Evolutionary conservation across 2,329 filamentous ascomycete species (phyloP).

Genomic region (Aspergillus amoenus): DNA sequence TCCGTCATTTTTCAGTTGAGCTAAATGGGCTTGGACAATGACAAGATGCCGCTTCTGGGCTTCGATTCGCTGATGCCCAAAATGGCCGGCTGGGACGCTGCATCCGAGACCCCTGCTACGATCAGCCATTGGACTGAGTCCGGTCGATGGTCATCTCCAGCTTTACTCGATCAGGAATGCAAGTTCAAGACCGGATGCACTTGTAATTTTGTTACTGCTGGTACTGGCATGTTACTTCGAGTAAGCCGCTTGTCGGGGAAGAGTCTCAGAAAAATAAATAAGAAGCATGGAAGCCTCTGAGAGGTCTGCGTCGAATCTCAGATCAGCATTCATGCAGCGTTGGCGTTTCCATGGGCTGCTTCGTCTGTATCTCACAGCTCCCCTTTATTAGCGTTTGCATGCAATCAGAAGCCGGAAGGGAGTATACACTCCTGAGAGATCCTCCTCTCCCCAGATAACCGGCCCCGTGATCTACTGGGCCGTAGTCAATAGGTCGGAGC

Average conservation of each 20-base stretch:
- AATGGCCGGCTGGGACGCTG: conserved; percentile 28
- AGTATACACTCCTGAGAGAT: background rate
- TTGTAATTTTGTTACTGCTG: conserved; percentile 19
- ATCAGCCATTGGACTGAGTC: conserved; percentile 40
- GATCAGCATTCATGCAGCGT: conserved; percentile 15
- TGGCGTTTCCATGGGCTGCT: conserved; percentile 15
- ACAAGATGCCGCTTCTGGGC: conserved; percentile 23
- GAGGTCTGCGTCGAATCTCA: conserved; percentile 1
- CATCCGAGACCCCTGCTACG: conserved; percentile 38
- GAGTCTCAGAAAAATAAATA: conserved; percentile 5
- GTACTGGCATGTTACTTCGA: conserved; percentile 12
- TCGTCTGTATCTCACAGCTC: conserved; percentile 8
- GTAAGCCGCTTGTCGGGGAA: background rate
- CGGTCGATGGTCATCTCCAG: conserved; percentile 32
- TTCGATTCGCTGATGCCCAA: conserved; percentile 30
- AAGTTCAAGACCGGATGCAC: conserved; percentile 14
- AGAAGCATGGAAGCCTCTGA: conserved; percentile 4
- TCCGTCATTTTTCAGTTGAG: conserved; percentile 9
- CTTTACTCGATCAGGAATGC: conserved; percentile 32
- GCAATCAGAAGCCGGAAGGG: conserved; percentile 1
- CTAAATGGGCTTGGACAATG: conserved; percentile 23
- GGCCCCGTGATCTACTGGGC: conserved; percentile 11
- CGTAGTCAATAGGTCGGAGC: background rate
- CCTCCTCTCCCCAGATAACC: conserved; percentile 9
- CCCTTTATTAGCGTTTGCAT: conserved; percentile 3